Conservation (phyloP, 1,139 yeast genomes). For the Hyphopichia buzzinii region DNA sequence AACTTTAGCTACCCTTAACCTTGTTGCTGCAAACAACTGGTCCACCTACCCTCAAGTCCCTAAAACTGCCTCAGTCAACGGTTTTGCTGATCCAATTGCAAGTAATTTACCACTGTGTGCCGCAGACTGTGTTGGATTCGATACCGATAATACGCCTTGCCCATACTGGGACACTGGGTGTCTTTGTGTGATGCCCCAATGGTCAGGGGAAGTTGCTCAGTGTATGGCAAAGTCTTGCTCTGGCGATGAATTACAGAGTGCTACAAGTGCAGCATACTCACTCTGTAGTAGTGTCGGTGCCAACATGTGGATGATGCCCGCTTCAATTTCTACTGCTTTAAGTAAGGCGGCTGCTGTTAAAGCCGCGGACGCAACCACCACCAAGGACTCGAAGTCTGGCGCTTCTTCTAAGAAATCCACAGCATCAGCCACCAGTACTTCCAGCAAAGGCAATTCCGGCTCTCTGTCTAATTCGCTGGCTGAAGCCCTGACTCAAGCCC, state of each 20-base stretch:
- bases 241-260: conserved; percentile 37
- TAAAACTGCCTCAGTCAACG: conserved; percentile 39
- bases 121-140: conserved; percentile 21
- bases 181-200: conserved; percentile 50
- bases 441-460: too few relatives aligned
- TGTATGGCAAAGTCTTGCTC: conserved; percentile 43
- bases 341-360: conserved; percentile 27
- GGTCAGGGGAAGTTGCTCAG: conserved; percentile 44
- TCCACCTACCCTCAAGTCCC: conserved; percentile 38
- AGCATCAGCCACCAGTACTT: too few relatives aligned
- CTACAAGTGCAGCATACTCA: conserved; percentile 41
- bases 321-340: conserved; percentile 33
- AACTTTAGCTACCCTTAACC: background rate
- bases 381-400: conserved; percentile 6
- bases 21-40: conserved; percentile 10
- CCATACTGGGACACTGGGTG: conserved; percentile 59
- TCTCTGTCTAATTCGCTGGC: background rate
- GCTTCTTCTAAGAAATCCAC: conserved; percentile 6
- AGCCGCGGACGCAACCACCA: conserved; percentile 6
- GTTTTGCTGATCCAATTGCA: conserved; percentile 41
- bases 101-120: conserved; percentile 29
- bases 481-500: background rate
- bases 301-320: conserved; percentile 45
- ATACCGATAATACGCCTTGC: conserved; percentile 34
- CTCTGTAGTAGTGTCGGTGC: conserved; percentile 46